A percentile compares a stretch with the other conserved stretches of the same genome.
phyloP scores from a whole-genome alignment of 345 rosid species.

The Cochlearia excelsa region DNA sequence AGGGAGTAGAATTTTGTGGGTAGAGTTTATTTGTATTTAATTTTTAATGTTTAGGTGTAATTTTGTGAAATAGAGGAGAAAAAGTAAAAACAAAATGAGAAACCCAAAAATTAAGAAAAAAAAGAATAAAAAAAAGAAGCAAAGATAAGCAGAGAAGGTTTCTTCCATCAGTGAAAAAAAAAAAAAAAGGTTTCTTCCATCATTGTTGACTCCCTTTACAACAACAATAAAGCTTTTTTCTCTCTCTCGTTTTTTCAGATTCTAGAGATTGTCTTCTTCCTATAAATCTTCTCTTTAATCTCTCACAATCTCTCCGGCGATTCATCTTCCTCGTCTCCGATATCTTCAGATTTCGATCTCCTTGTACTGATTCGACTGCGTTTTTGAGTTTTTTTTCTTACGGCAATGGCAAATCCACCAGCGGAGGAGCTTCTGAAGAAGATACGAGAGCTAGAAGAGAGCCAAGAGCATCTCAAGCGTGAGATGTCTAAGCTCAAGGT shows the following conservation, averaged over 20 bases:
- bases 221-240: conserved; percentile 5
- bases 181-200: too few relatives aligned
- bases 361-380: neutral
- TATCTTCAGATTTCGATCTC: conserved; percentile 32
- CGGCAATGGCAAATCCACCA: conserved; percentile 63
- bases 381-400: conserved; percentile 2
- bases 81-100: conserved; percentile 20
- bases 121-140: conserved; percentile 17
- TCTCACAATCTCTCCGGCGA: conserved; percentile 19
- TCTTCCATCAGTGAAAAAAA: too few relatives aligned
- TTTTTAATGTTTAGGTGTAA: too few relatives aligned
- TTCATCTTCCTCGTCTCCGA: conserved; percentile 13
- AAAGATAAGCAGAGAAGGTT: conserved; percentile 34
- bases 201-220: conserved; percentile 26
- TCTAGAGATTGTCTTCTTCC: conserved; percentile 5
- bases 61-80: neutral
- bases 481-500: conserved; percentile 72
- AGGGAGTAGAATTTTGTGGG: too few relatives aligned
- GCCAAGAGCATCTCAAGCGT: conserved; percentile 68
- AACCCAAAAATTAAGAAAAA: conserved; percentile 24
- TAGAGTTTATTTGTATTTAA: too few relatives aligned
- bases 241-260: conserved; percentile 5
- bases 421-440: conserved; percentile 81
- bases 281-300: neutral
- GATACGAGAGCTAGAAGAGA: conserved; percentile 83